phyloP scores from a whole-genome alignment of 768 basidiomycete species.

The Tephrocybe sp. region DNA sequence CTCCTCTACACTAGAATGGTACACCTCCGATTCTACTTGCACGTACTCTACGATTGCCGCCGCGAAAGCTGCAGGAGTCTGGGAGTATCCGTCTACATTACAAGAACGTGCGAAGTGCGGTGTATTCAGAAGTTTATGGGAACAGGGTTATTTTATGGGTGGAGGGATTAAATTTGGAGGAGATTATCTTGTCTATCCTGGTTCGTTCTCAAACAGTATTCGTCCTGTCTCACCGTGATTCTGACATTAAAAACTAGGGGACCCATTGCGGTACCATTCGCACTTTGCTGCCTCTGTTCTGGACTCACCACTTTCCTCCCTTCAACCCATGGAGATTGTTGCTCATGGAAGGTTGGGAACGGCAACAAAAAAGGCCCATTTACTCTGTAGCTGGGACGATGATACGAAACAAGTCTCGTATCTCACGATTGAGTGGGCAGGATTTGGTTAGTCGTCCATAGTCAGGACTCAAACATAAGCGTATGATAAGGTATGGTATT shows the following conservation, averaged over 20 bases:
- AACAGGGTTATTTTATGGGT: conserved; percentile 85
- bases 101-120: conserved; percentile 74
- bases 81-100: conserved; percentile 69
- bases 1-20: conserved; percentile 72
- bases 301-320: conserved; percentile 52
- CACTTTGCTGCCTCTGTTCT: conserved; percentile 90
- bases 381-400: conserved; percentile 89
- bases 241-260: conserved; percentile 49
- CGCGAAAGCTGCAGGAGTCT: conserved; percentile 69
- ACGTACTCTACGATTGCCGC: conserved; percentile 56
- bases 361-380: conserved; percentile 94
- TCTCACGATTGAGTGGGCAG: conserved; percentile 88
- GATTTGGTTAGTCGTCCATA: conserved; percentile 64
- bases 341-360: conserved; percentile 95
- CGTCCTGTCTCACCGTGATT: neutral
- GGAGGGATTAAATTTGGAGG: conserved; percentile 93
- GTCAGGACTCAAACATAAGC: neutral
- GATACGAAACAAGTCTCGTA: conserved; percentile 64
- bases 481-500: conserved; percentile 11
- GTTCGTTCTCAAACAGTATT: conserved; percentile 38
- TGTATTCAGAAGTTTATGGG: conserved; percentile 81
- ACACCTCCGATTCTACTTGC: conserved; percentile 36
- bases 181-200: conserved; percentile 95
- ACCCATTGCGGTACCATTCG: conserved; percentile 94
- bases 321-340: conserved; percentile 92